Evolutionary conservation across 768 basidiomycete genomes (phyloP).

Genomic region (Boletus reticulatus): DNA sequence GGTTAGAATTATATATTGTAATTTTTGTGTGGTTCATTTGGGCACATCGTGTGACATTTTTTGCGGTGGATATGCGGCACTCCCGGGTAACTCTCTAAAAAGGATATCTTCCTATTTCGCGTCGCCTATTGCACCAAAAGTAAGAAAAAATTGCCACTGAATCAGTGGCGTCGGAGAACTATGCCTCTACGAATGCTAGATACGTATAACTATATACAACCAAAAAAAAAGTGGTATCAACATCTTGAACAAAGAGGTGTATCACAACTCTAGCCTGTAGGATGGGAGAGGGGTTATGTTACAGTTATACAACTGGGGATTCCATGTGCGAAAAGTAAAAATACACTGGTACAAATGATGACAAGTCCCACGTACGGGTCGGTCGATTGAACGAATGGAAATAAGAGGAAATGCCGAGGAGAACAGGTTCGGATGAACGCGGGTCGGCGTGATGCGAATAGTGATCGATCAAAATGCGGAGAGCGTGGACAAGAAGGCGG

Average conservation of each 20-base stretch:
- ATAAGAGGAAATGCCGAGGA: background rate
- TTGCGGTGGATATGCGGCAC: conserved; percentile 5
- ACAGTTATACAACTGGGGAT: conserved; percentile 25
- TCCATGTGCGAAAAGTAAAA: conserved; percentile 22
- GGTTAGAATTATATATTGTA: background rate
- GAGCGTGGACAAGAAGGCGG: conserved; percentile 32
- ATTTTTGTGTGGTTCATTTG: too few relatives aligned
- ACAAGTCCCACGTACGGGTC: background rate
- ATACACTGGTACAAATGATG: conserved; percentile 22
- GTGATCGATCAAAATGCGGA: conserved; percentile 24
- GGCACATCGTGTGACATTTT: conserved; percentile 1
- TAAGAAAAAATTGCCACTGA: background rate
- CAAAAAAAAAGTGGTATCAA: conserved; percentile 6
- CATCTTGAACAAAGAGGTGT: conserved; percentile 15
- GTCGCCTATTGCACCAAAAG: conserved; percentile 5
- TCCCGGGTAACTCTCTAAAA: background rate
- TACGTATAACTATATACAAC: conserved; percentile 34
- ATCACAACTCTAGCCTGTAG: conserved; percentile 4
- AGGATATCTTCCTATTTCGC: conserved; percentile 13
- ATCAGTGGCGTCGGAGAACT: background rate
- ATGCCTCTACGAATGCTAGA: conserved; percentile 21
- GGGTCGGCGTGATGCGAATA: conserved; percentile 2
- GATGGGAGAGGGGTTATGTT: conserved; percentile 9
- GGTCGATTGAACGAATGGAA: background rate
- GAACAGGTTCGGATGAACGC: conserved; percentile 3